A percentile compares a stretch with the other conserved stretches of the same genome.
phyloP scores from a whole-genome alignment of 2,329 filamentous ascomycete species.

The Dothiorella sarmentorum region DNA sequence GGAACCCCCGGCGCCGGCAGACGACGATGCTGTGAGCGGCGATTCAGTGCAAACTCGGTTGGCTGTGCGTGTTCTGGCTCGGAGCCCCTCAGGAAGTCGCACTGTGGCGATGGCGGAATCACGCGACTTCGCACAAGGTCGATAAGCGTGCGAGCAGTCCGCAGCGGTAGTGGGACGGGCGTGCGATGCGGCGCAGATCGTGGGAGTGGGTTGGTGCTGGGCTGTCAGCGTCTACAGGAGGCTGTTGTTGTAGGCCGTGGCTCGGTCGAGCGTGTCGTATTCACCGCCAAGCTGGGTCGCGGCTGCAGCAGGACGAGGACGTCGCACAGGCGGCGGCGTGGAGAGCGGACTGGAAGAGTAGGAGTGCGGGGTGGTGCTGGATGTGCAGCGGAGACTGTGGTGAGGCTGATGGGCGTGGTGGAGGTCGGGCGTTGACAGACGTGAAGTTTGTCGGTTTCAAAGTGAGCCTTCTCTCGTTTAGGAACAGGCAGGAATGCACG shows the following conservation, averaged over 20 bases:
- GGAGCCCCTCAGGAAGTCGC: conserved; percentile 39
- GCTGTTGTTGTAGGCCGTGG: conserved; percentile 29
- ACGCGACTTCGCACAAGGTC: conserved; percentile 32
- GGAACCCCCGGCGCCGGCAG: conserved; percentile 16
- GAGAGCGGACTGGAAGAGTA: neutral
- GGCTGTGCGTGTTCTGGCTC: conserved; percentile 30
- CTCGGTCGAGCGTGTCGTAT: conserved; percentile 22
- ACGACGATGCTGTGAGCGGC: conserved; percentile 14
- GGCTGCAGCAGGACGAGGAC: conserved; percentile 19
- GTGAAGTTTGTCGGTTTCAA: conserved; percentile 23
- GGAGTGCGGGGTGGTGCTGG: conserved; percentile 4
- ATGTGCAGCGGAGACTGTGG: conserved; percentile 6
- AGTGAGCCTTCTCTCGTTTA: conserved; percentile 23
- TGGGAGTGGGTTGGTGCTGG: conserved; percentile 1
- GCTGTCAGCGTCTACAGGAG: conserved; percentile 18
- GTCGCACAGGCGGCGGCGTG: conserved; percentile 12
- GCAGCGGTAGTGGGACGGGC: conserved; percentile 27
- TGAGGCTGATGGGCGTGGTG: conserved; percentile 19
- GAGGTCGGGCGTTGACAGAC: conserved; percentile 20
- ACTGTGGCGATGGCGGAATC: conserved; percentile 32
- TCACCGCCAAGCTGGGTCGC: conserved; percentile 36
- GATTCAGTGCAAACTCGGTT: conserved; percentile 15
- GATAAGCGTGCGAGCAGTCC: conserved; percentile 25
- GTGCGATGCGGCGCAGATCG: conserved; percentile 28
- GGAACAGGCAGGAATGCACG: conserved; percentile 22